Evolutionary conservation across 805 yeast genomes (phyloP).

Genomic region (Sugiyamaella mastotermitis): DNA sequence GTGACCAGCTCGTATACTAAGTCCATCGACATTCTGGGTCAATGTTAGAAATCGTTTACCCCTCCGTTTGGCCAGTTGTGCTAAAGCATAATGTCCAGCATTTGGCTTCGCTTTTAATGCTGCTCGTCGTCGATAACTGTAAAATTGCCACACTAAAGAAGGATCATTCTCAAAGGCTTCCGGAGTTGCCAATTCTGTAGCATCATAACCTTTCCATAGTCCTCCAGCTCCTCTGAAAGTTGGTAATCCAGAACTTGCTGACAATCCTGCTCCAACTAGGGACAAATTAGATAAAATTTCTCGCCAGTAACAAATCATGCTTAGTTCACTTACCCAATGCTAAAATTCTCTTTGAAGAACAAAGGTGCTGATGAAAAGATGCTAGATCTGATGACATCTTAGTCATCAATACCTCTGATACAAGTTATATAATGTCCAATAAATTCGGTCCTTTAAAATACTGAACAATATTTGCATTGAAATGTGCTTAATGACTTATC

Average conservation of each 20-base stretch:
- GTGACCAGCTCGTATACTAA: constrained; percentile 63
- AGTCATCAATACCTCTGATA: too few species aligned
- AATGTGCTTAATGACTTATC: too few species aligned
- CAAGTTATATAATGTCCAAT: too few species aligned
- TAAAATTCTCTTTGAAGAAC: constrained; percentile 29
- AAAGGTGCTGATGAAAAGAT: constrained; percentile 31
- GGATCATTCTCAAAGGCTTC: constrained; percentile 84
- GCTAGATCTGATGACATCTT: constrained; percentile 24
- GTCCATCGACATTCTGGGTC: constrained; percentile 81
- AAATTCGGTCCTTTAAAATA: too few species aligned
- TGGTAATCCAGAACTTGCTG: constrained; percentile 70
- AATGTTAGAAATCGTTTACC: constrained; percentile 51
- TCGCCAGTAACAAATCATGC: not conserved
- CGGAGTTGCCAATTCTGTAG: constrained; percentile 84
- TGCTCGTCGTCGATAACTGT: constrained; percentile 57
- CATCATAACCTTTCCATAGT: constrained; percentile 68
- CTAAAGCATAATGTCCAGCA: constrained; percentile 63
- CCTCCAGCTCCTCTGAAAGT: constrained; percentile 71
- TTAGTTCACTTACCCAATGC: constrained; percentile 30
- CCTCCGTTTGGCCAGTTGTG: constrained; percentile 47
- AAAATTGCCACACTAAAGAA: constrained; percentile 85
- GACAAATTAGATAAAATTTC: not conserved
- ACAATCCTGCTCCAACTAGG: constrained; percentile 77
- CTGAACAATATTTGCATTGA: too few species aligned
- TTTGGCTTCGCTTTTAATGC: constrained; percentile 71